Percentiles rank a stretch among this genome's conserved stretches.
Conservation (phyloP, 73 alveolate genomes). For the Paramecium bursaria region DNA sequence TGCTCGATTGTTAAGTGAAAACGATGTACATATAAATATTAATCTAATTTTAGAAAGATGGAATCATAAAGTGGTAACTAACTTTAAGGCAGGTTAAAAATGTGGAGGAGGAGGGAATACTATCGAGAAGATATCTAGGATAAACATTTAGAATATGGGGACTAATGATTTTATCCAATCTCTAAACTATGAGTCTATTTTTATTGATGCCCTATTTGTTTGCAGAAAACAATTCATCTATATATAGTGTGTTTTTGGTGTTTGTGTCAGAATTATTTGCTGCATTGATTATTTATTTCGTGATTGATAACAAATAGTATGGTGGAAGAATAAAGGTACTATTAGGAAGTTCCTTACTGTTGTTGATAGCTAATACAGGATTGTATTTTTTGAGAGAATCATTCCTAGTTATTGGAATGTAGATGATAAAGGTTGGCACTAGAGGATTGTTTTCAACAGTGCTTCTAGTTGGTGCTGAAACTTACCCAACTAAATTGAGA, state of each 20-base stretch:
- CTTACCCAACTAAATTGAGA: conserved; percentile 15
- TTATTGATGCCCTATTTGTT: conserved; percentile 22
- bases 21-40: conserved; percentile 1
- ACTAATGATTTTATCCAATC: background rate
- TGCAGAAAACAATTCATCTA: background rate
- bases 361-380: background rate
- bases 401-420: background rate
- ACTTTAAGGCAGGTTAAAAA: background rate
- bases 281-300: background rate
- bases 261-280: background rate
- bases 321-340: conserved; percentile 37
- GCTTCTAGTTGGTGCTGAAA: conserved; percentile 6
- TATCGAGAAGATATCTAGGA: background rate
- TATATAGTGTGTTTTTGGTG: background rate
- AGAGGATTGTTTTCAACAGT: conserved; percentile 45
- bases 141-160: conserved; percentile 9
- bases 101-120: background rate
- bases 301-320: conserved; percentile 16
- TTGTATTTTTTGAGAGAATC: background rate
- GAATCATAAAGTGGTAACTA: conserved; percentile 19
- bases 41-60: conserved; percentile 37
- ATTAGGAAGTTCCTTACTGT: background rate
- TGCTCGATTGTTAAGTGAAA: background rate
- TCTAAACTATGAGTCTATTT: background rate
- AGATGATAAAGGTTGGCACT: background rate